Conservation (phyloP, 768 basidiomycete genomes). For the Tricholoma bakamatsutake region DNA sequence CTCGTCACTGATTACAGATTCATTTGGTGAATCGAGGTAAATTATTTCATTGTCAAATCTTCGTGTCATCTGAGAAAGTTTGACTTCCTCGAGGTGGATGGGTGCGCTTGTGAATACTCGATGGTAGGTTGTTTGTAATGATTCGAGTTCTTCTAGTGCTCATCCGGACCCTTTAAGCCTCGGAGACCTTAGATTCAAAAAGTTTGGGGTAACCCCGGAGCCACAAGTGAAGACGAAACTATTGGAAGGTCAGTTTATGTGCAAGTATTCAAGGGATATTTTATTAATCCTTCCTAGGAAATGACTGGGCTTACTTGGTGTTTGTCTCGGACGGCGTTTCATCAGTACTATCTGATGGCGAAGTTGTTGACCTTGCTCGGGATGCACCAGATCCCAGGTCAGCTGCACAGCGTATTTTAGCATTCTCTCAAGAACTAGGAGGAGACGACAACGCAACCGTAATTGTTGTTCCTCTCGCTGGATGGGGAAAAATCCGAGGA, state of each 20-base stretch:
- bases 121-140: conserved; percentile 42
- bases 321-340: conserved; percentile 94
- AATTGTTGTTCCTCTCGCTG: conserved; percentile 85
- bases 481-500: conserved; percentile 82
- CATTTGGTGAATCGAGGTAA: conserved; percentile 88
- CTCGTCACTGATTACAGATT: conserved; percentile 84
- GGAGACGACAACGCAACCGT: conserved; percentile 91
- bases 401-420: conserved; percentile 79
- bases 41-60: conserved; percentile 7
- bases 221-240: conserved; percentile 79
- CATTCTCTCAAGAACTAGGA: conserved; percentile 83
- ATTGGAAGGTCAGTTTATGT: conserved; percentile 50
- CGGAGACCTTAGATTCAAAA: conserved; percentile 86
- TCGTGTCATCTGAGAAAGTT: not conserved
- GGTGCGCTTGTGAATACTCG: conserved; percentile 90
- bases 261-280: not conserved
- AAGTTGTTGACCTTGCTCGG: conserved; percentile 87
- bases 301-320: conserved; percentile 81
- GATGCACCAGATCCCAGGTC: conserved; percentile 61
- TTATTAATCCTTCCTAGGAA: conserved; percentile 37
- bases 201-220: conserved; percentile 88
- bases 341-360: conserved; percentile 86
- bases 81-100: conserved; percentile 68
- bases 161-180: conserved; percentile 41
- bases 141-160: not conserved